A percentile compares a stretch with the other conserved stretches of the same genome.
Evolutionary conservation across 2,329 filamentous ascomycete genomes (phyloP).

Genomic region (Fusarium sp.): DNA sequence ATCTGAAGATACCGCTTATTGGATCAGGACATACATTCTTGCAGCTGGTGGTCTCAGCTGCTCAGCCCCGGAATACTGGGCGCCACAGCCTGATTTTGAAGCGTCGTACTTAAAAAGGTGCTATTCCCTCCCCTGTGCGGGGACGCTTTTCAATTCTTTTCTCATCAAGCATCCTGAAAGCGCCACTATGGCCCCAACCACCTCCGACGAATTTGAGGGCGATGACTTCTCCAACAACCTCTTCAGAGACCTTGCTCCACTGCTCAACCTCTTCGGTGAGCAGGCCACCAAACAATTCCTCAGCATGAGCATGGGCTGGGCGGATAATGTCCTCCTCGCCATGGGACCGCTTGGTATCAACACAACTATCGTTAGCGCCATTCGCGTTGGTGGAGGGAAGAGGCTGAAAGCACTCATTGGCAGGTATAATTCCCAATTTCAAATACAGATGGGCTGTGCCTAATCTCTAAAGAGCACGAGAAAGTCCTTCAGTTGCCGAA

Average conservation of each 20-base stretch:
- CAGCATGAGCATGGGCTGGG: constrained; percentile 52
- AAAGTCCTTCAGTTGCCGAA: neutral
- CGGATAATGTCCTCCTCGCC: constrained; percentile 59
- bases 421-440: constrained; percentile 26
- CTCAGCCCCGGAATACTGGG: neutral
- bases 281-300: constrained; percentile 59
- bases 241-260: neutral
- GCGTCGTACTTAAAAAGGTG: neutral
- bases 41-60: neutral
- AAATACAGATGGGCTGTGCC: neutral
- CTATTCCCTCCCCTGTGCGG: neutral
- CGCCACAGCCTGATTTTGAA: neutral
- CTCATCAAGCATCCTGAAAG: neutral
- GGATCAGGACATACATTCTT: neutral
- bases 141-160: neutral
- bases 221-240: neutral
- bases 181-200: neutral
- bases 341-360: constrained; percentile 60
- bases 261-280: constrained; percentile 55
- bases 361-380: constrained; percentile 57
- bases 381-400: constrained; percentile 57
- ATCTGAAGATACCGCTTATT: neutral
- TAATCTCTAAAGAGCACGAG: neutral
- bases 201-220: neutral
- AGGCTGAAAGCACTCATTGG: constrained; percentile 59